Conservation (phyloP, 768 basidiomycete genomes). For the Hericium alpestre region DNA sequence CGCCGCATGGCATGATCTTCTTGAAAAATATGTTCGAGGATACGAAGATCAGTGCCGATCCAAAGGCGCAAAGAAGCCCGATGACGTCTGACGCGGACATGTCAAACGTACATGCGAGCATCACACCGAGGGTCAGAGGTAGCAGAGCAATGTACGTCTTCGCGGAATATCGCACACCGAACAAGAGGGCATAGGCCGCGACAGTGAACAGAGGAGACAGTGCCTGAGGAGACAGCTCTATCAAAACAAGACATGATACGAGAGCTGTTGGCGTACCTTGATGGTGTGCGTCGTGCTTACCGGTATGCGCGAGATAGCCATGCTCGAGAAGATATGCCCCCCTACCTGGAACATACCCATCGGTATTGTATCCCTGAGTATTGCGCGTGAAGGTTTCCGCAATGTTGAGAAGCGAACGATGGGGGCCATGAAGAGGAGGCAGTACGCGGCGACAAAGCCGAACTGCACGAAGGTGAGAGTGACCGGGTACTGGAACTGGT, state of each 20-base stretch:
- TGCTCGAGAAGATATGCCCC: conserved; percentile 94
- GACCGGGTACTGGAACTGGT: conserved; percentile 85
- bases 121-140: conserved; percentile 93
- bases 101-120: conserved; percentile 94
- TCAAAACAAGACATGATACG: background rate
- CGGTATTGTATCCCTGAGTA: conserved; percentile 72
- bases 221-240: conserved; percentile 42
- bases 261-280: conserved; percentile 53
- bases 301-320: conserved; percentile 92
- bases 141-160: conserved; percentile 88
- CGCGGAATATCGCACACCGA: conserved; percentile 85
- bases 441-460: conserved; percentile 84
- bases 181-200: conserved; percentile 85
- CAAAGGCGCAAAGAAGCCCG: conserved; percentile 92
- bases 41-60: conserved; percentile 93
- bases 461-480: conserved; percentile 98
- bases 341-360: conserved; percentile 98
- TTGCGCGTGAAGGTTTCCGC: conserved; percentile 59
- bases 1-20: conserved; percentile 77
- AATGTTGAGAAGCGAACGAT: conserved; percentile 54
- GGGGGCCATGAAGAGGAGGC: conserved; percentile 76
- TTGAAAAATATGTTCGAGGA: conserved; percentile 99
- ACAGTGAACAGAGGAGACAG: conserved; percentile 96
- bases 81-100: conserved; percentile 75
- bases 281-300: conserved; percentile 99